A percentile compares a stretch with the other conserved stretches of the same genome.
Evolutionary conservation across 345 rosid species (phyloP).

Genomic region (Cardiospermum halicacabum): DNA sequence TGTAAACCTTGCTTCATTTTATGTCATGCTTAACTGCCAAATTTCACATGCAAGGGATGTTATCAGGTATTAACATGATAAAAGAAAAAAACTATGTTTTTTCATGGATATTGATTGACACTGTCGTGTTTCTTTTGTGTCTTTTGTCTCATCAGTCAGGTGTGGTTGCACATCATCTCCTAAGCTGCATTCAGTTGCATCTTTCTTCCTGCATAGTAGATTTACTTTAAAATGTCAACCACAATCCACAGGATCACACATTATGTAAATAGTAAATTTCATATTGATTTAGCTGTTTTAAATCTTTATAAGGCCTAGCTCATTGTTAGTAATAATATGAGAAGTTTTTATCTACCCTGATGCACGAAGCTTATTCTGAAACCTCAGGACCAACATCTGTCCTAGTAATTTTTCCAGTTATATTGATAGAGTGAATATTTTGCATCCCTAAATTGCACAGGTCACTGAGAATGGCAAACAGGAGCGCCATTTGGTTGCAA

Average conservation of each 20-base stretch:
- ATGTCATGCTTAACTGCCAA: no score
- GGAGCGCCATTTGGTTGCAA: conserved; percentile 90
- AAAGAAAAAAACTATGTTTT: neutral
- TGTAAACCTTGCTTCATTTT: neutral
- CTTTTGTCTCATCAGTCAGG: no score
- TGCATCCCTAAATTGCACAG: conserved; percentile 26
- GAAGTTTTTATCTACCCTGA: neutral
- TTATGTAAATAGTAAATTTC: neutral
- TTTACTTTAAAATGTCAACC: neutral
- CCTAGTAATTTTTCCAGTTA: conserved; percentile 1
- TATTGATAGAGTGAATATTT: neutral
- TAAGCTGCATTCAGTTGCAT: neutral
- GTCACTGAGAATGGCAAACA: conserved; percentile 83
- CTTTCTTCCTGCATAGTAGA: neutral
- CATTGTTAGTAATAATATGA: no score
- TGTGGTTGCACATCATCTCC: neutral
- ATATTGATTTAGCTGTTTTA: neutral
- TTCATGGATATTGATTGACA: neutral
- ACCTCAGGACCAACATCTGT: neutral
- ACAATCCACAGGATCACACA: neutral
- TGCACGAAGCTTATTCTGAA: neutral
- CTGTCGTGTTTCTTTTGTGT: neutral
- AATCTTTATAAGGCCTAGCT: neutral
- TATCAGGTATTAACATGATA: neutral
- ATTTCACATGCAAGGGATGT: neutral